Conservation (phyloP, 2,329 filamentous ascomycete genomes). For the Diaporthe sp. region DNA sequence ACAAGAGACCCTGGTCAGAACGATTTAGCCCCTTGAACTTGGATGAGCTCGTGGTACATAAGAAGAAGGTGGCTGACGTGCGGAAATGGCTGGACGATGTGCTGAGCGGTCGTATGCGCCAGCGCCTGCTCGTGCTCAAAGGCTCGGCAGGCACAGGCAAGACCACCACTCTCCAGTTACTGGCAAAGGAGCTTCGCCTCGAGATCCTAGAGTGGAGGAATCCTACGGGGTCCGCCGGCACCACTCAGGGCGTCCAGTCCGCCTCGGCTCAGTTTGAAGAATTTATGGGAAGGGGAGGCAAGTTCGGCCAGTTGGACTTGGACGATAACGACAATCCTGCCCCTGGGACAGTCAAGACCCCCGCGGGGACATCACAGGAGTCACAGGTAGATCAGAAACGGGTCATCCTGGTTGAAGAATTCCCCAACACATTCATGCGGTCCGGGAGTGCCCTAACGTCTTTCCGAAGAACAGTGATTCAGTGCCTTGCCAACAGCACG, state of each 20-base stretch:
- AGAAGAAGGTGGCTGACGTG: constrained; percentile 91
- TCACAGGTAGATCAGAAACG: constrained; percentile 49
- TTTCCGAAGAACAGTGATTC: constrained; percentile 80
- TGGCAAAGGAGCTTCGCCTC: constrained; percentile 81
- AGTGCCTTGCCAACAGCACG: constrained; percentile 77
- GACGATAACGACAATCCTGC: constrained; percentile 49
- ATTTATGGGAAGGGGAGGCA: constrained; percentile 84
- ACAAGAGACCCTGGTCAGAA: constrained; percentile 86
- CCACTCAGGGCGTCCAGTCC: constrained; percentile 73
- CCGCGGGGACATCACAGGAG: not conserved
- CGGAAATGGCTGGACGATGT: constrained; percentile 83
- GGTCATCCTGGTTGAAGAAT: constrained; percentile 83
- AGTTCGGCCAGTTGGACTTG: constrained; percentile 74
- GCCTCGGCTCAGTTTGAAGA: constrained; percentile 88
- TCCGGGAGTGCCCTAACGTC: constrained; percentile 72
- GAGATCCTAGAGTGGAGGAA: constrained; percentile 93
- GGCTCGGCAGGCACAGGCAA: constrained; percentile 93
- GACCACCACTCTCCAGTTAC: constrained; percentile 83
- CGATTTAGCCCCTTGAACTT: constrained; percentile 80
- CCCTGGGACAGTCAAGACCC: constrained; percentile 39
- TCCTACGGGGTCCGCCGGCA: constrained; percentile 70
- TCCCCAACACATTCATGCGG: constrained; percentile 78
- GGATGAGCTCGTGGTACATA: constrained; percentile 92
- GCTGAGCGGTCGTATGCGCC: constrained; percentile 70
- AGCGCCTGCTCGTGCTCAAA: constrained; percentile 86